phyloP scores from a whole-genome alignment of 192 early-diverging fungal genomes.

The Phycomyces blakesleeanus region DNA sequence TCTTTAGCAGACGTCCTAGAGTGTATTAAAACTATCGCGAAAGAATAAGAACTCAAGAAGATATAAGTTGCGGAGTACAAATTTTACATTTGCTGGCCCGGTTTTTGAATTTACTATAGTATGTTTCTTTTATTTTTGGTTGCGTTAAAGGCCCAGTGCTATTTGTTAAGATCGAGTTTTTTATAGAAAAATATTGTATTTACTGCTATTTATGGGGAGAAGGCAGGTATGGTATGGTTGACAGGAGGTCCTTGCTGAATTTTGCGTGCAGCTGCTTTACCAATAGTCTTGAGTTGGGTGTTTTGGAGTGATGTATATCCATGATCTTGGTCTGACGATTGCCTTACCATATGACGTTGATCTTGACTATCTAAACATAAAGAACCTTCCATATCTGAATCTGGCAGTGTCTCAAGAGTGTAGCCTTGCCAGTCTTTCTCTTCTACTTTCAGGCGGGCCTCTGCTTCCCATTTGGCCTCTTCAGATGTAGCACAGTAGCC shows the following conservation, averaged over 20 bases:
- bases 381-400: conserved; percentile 20
- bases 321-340: neutral
- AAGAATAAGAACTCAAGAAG: too few species aligned
- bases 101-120: too few species aligned
- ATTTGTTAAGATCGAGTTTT: too few species aligned
- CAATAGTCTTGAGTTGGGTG: neutral
- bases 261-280: neutral
- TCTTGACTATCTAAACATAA: neutral
- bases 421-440: conserved; percentile 37
- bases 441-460: conserved; percentile 22
- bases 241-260: neutral
- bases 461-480: conserved; percentile 25
- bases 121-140: too few species aligned
- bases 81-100: too few species aligned
- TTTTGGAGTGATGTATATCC: neutral
- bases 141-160: too few species aligned
- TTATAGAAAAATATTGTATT: too few species aligned
- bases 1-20: too few species aligned
- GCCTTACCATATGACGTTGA: neutral
- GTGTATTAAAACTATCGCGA: too few species aligned
- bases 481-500: conserved; percentile 26
- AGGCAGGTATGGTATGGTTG: neutral
- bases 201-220: too few species aligned
- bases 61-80: too few species aligned
- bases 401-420: conserved; percentile 22